Evolutionary conservation across 2,329 filamentous ascomycete species (phyloP), one percentile per base, ranked within the genome.

Genomic region (Phyllosticta paracitricarpa): DNA sequence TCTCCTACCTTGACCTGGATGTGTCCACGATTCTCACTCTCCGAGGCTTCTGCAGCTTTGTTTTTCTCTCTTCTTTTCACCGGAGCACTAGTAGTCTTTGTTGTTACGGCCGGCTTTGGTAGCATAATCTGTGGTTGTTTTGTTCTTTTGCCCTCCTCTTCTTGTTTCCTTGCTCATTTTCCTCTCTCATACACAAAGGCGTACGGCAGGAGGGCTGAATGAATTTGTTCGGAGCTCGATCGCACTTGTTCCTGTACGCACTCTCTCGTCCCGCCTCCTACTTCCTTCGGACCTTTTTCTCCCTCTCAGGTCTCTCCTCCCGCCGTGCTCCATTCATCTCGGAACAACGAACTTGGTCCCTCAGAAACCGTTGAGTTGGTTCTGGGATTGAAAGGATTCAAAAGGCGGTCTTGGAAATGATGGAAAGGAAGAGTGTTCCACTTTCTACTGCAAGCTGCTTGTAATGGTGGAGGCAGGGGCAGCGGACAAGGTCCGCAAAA

Each of bases 91-190:
- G 6, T 40, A 40, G 33, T 40, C 35, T 53, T 54, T 56, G 53
- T 61, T 56, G 53, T 61, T 54, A 61, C 59, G 59, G 59, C 59
- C 59, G 59, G 59, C 59, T 57, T 53, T 61, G 59, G 59, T 61
- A 61, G 54, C 51, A 57, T 61, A 61, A 61, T 61, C 25, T 40
- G 33, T 40, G 33, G 54, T 56, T 51, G 55, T 61, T 61, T 25
- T 61, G 54, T 61, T 54, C 26, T 61, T 24, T 57, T 53, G 51
- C 19, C 19, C 51, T n/a, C n/a, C 8, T 53, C 28, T 22, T 53
- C 22, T 19, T 53, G 22, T 53, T 53, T 53, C 24, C 51, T 53
- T 25, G 10, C 33, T 40, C 33, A 40, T 40, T 40, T 40, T 40
- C 33, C 33, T 40, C 33, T 40, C 33, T 40, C 33, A 40, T 40